phyloP scores from a whole-genome alignment of 495 filamentous ascomycete species.

The Podospora pseudocomata region DNA sequence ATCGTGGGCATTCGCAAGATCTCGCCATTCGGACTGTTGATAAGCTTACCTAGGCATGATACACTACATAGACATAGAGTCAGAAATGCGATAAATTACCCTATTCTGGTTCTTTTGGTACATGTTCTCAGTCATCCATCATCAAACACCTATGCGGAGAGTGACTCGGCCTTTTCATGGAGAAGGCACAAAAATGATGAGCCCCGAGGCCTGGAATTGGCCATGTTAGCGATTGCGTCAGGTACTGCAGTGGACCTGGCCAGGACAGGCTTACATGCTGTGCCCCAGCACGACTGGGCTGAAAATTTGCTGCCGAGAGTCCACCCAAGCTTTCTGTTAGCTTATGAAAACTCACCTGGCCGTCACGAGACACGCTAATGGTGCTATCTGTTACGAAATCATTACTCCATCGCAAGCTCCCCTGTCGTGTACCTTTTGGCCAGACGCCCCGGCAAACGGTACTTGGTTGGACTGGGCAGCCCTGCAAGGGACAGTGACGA shows the following conservation, averaged over 20 bases:
- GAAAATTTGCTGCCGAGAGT: conserved; percentile 30
- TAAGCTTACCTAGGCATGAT: no score
- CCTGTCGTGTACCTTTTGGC: conserved; percentile 18
- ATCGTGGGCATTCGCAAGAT: not conserved
- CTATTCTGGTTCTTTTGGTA: not conserved
- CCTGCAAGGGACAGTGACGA: conserved; percentile 32
- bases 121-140: not conserved
- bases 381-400: conserved; percentile 33
- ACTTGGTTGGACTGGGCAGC: conserved; percentile 16
- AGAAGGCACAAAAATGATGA: not conserved
- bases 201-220: not conserved
- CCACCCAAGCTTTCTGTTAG: conserved; percentile 28
- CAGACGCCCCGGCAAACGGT: conserved; percentile 9
- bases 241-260: conserved; percentile 9
- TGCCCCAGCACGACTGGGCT: conserved; percentile 19
- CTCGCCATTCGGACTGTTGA: no score
- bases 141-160: no score
- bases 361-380: conserved; percentile 31
- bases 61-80: not conserved
- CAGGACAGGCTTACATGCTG: conserved; percentile 10
- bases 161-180: not conserved
- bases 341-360: conserved; percentile 34
- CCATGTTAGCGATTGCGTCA: conserved; percentile 15
- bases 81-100: not conserved
- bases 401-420: conserved; percentile 30